Base-by-base conservation (phyloP, 1,139 yeast genomes). In the Saccharomyces hybrid region DNA sequence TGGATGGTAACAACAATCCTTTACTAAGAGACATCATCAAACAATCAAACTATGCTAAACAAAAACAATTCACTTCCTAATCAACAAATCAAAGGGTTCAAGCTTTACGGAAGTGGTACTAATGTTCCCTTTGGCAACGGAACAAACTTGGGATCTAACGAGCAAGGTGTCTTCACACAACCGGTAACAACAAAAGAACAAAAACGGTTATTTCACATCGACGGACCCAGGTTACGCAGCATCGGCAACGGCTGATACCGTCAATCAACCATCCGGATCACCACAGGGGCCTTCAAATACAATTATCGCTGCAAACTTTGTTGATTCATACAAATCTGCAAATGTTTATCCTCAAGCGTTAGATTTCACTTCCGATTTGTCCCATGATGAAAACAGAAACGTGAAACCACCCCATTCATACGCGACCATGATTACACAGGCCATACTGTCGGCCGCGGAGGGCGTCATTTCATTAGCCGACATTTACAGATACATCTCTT, bases 391-490 rank as follows among this genome's bases (percentile, higher is more conserved):
- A 59, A 83, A 96, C 47, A 87, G 86, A 67, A 96, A 91, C 67
- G 85, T 90, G 60, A 93, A 93, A 71, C 99, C 99, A 9, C 99
- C 99, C 1, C 93, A 86, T 69, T 86, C 96, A 27, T 93, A 93
- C 70, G 99, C 99, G 0, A 93, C 98, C 2, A 90, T 93, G 97
- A 93, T 93, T 63, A 89, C 99, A 2, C 98, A 93, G 70, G 97
- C 99, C 0, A 93, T 95, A 42, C 75, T 95, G 62, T 87, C 96
- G 2, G 87, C 90, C 56, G 79, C 81, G 1, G 96, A 91, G 55
- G 96, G 96, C 51, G 90, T 88, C 50, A 78, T 93, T 78, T 88
- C 97, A 8, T 74, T 93, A 61, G 81, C 96, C 1, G 98, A 93
- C 66, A 93, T 93, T 56, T 93, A 93, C 72, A 85, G 83, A 61